These are phyloP conservation scores for Candida silvatica DNA, from an alignment of 805 yeast species.

Conservation along the genomic window DNA sequence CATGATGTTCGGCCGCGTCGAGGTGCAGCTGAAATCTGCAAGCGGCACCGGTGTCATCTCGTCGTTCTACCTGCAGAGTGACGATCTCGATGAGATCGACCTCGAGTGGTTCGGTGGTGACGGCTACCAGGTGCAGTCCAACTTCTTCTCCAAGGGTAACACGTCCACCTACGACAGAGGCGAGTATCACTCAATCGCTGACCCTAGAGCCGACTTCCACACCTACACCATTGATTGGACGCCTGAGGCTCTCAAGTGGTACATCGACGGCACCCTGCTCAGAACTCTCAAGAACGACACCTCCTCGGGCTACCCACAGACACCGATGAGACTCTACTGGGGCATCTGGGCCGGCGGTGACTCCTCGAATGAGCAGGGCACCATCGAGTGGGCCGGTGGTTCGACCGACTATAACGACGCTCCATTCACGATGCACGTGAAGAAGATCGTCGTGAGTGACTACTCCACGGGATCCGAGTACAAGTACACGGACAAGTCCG, in stretches of 20 bases:
- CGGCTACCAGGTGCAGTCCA: slow-evolving; percentile 62
- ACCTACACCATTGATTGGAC: slow-evolving; percentile 87
- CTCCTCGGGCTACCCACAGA: slow-evolving; percentile 74
- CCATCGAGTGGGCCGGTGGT: slow-evolving; percentile 83
- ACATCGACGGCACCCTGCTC: slow-evolving; percentile 58
- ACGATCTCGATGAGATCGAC: slow-evolving; percentile 86
- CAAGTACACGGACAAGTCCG: slow-evolving; percentile 44
- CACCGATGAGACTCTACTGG: slow-evolving; percentile 62
- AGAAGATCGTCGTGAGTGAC: slow-evolving; percentile 54
- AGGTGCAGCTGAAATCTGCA: slow-evolving; percentile 64
- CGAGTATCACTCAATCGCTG: slow-evolving; percentile 47
- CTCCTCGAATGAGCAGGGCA: slow-evolving; percentile 51
- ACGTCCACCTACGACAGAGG: slow-evolving; percentile 77
- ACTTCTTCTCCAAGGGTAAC: slow-evolving; percentile 76
- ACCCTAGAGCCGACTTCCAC: slow-evolving; percentile 54
- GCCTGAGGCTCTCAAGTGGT: slow-evolving; percentile 55
- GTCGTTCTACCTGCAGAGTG: slow-evolving; percentile 71
- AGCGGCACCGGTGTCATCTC: slow-evolving; percentile 75
- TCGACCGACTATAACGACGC: slow-evolving; percentile 51
- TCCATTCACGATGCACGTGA: slow-evolving; percentile 62
- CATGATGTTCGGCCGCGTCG: slow-evolving; percentile 84
- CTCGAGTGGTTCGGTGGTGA: slow-evolving; percentile 85
- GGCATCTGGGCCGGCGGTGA: slow-evolving; percentile 88
- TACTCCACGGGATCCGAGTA: slow-evolving; percentile 59
- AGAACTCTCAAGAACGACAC: slow-evolving; percentile 52